Conservation (phyloP, 2,329 filamentous ascomycete genomes). For the Hymenoscyphus fructigenus region DNA sequence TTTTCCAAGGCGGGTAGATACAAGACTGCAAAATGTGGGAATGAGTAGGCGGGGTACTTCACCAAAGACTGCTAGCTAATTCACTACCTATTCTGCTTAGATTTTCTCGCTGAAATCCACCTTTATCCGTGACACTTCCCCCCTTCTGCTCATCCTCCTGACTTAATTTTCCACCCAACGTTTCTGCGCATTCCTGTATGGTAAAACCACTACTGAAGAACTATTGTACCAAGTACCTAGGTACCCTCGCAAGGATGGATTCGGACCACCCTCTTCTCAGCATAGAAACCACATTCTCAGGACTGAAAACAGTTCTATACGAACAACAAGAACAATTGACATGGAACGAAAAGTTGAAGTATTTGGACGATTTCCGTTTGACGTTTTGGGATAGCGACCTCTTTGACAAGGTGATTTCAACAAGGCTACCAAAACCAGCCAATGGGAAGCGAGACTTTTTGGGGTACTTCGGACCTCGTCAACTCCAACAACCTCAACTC, state of each 20-base stretch:
- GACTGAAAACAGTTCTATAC: not conserved
- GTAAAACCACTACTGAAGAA: no score
- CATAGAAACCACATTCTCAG: not conserved
- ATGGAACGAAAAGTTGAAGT: not conserved
- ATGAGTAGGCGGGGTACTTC: no score
- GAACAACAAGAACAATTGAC: not conserved
- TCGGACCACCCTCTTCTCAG: not conserved
- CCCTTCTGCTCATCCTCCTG: no score
- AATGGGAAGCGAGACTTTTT: not conserved
- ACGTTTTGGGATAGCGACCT: not conserved
- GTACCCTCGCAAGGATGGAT: no score
- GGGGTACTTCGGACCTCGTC: not conserved
- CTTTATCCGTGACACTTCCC: no score
- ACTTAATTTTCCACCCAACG: no score
- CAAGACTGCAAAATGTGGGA: no score
- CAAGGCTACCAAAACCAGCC: constrained; percentile 7
- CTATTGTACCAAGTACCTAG: no score
- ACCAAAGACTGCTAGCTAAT: no score
- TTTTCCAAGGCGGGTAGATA: not conserved
- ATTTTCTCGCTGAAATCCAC: no score
- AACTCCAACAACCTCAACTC: not conserved
- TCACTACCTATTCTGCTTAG: no score
- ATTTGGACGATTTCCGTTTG: not conserved
- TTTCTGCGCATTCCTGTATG: no score
- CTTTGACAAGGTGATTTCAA: not conserved